Evolutionary conservation across 352 stramenopile genomes (phyloP), one percentile per base, ranked within the genome.

Genomic region (Globisporangium lucens): DNA sequence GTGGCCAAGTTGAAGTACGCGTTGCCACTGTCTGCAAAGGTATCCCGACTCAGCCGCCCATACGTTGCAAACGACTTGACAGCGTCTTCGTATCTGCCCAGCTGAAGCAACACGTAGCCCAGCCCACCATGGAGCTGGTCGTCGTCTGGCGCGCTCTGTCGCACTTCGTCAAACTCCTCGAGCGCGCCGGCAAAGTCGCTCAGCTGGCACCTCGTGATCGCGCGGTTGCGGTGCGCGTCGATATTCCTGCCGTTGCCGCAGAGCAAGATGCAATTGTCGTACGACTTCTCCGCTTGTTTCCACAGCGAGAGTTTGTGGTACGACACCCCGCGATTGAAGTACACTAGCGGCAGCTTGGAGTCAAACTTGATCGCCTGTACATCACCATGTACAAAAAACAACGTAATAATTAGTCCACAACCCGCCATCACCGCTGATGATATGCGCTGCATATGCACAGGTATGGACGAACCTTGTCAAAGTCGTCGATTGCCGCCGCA

Each of bases 291-390:
- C 0, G 85, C 85, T 46, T 91, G 83, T 56, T 71, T 69, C 73
- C 78, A 90, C n/a, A 93, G 73, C 56, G 75, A 71, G 9, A 93
- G 70, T 47, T 82, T 85, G 24, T 93, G 83, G 63, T 93, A 93
- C 30, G 78, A 75, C 13, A 92, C 83, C 10, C 77, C 85, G 7
- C 85, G 83, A 58, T 93, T 90, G 60, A 89, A 93, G 55, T 75
- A 78, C 17, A 75, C 74, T 1, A 87, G 38, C 22, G 80, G 56
- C 10, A 79, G 57, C 51, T 71, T 71, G 0, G 71, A 55, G 38
- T 89, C 80, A 35, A 70, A 72, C 52, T 81, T 80, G 51, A 89
- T 79, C 7, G 83, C 83, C 63, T 69, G 15, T 9, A 47, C 17
- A 53, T 5, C 7, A 38, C 15, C 30, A 56, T 7, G 3, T 41